phyloP scores from a whole-genome alignment of 805 yeast genomes.

The Candida sithepensis region DNA sequence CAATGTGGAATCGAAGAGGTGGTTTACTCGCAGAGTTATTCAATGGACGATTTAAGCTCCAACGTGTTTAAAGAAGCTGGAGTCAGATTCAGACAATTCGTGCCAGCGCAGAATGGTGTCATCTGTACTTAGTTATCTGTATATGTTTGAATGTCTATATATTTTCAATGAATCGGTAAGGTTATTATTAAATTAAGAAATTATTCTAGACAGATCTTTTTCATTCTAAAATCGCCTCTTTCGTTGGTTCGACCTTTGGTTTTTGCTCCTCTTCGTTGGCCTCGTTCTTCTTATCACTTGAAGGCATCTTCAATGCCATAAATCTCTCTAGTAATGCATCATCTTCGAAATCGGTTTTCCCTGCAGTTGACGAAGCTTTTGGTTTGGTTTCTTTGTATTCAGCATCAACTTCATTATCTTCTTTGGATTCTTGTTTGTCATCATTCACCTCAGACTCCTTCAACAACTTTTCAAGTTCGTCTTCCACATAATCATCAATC shows the following conservation, averaged over 20 bases:
- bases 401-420: too few species aligned
- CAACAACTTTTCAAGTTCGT: conserved; percentile 12
- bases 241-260: background rate
- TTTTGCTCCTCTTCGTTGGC: background rate
- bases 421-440: background rate
- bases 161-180: background rate
- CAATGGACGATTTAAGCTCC: conserved; percentile 82
- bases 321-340: background rate
- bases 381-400: background rate
- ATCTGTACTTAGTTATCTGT: conserved; percentile 6
- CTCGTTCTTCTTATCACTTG: background rate
- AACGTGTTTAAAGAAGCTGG: conserved; percentile 72
- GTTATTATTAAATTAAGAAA: background rate
- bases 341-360: background rate
- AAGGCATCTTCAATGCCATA: background rate
- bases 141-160: background rate
- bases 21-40: conserved; percentile 86
- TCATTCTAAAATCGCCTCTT: background rate
- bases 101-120: conserved; percentile 33
- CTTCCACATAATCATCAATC: conserved; percentile 23
- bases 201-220: background rate
- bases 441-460: background rate
- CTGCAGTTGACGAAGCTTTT: background rate
- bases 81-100: conserved; percentile 62
- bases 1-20: conserved; percentile 91